Base-by-base conservation (phyloP, 2,329 filamentous ascomycete species). In the Septoria linicola region DNA sequence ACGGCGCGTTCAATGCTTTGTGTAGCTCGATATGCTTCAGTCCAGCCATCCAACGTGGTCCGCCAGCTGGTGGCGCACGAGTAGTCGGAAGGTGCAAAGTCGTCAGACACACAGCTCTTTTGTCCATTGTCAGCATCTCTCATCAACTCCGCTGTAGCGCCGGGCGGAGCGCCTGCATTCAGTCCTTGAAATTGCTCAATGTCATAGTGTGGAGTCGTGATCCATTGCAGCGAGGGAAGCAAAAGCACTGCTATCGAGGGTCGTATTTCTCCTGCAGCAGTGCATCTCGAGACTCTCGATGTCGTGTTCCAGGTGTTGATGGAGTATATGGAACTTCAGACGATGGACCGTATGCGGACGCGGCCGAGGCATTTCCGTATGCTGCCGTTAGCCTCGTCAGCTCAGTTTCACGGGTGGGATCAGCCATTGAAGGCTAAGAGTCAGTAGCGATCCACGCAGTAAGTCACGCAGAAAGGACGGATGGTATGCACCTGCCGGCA, bases 181-280 rank as follows among this genome's bases (percentile, higher is more conserved):
- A 37, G 16, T 3, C 4, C 17, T 2, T 8, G 19, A n/a, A 40
- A 50, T 16, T 4, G 31, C 8, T 5, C 7, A 10, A 20, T 25
- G 10, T 25, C n/a, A 11, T 32, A 8, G 11, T n/a, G 2, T 14
- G 23, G 17, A n/a, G 40, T 51, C 3, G 57, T 41, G 14, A 63
- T 41, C 60, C 60, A 66, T 19, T 63, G 59, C 8, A 65, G 47
- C 6, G 54, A 59, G 5, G 62, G 63, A 0, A 66, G 23, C 2
- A 59, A 49, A 8, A 66, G 39, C 0, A 66, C 62, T 6, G 64
- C 63, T 10, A 55, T 53, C 4, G 63, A 60, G 8, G 66, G 64
- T 8, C 65, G 65, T 63, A 68, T 68, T 34, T 34, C 13, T n/a
- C 31, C 11, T 34, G 11, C 11, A 34, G 31, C 5, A 34, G 14